These are phyloP conservation scores for Chernovozyma sophiae-reginae DNA, from an alignment of 1,139 yeast species.

Conservation along the genomic window DNA sequence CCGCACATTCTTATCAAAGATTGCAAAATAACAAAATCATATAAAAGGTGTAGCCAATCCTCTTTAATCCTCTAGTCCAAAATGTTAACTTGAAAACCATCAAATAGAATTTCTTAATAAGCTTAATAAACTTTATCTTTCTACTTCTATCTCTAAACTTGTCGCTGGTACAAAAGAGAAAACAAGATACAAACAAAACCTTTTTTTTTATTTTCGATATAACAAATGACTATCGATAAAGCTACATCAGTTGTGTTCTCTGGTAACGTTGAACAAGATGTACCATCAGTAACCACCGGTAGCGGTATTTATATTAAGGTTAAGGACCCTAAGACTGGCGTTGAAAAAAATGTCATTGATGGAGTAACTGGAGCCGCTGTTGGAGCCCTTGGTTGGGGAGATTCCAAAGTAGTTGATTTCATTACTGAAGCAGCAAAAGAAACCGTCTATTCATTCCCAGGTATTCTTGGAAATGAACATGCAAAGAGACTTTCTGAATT, in stretches of 20 bases:
- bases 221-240: constrained; percentile 7
- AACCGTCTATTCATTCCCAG: constrained; percentile 44
- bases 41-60: too few species aligned
- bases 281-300: constrained; percentile 44
- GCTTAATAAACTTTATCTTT: too few species aligned
- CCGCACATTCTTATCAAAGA: too few species aligned
- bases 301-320: constrained; percentile 47
- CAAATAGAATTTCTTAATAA: too few species aligned
- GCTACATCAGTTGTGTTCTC: constrained; percentile 2
- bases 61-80: too few species aligned
- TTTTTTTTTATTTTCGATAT: too few species aligned
- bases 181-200: neutral
- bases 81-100: too few species aligned
- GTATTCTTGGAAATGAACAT: constrained; percentile 36
- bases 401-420: constrained; percentile 45
- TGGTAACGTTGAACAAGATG: constrained; percentile 3
- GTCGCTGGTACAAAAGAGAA: too few species aligned
- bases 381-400: constrained; percentile 57
- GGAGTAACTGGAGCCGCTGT: constrained; percentile 67
- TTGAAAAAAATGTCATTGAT: constrained; percentile 39
- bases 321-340: constrained; percentile 45
- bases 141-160: too few species aligned
- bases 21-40: too few species aligned
- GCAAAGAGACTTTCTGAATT: constrained; percentile 52
- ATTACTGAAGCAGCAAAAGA: constrained; percentile 47